Conservation (phyloP, 257 asterid species). For the Oldenlandia corymbosa region DNA sequence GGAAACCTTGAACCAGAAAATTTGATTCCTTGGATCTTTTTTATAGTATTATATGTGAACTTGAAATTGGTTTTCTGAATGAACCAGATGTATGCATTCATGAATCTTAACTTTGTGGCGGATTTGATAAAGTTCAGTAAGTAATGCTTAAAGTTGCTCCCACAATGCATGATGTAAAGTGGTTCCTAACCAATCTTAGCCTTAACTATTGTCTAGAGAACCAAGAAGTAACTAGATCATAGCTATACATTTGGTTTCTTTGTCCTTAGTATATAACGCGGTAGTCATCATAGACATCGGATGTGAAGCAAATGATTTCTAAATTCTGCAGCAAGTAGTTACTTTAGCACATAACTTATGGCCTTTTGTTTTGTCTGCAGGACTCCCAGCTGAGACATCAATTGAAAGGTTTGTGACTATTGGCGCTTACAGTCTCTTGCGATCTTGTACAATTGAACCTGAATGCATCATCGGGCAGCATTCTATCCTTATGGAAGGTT, state of each 20-base stretch:
- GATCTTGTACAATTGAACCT: constrained; percentile 91
- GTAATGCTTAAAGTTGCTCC: neutral
- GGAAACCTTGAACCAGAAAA: too few relatives aligned
- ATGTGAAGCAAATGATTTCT: neutral
- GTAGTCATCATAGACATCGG: neutral
- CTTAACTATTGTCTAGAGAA: neutral
- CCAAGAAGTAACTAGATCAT: neutral
- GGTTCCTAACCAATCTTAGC: neutral
- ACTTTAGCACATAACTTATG: constrained; percentile 11
- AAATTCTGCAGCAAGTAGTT: neutral
- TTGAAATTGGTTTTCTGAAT: too few relatives aligned
- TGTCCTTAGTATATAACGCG: too few relatives aligned
- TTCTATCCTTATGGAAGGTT: constrained; percentile 92
- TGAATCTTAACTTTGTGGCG: neutral
- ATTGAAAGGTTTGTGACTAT: constrained; percentile 81
- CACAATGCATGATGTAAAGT: neutral
- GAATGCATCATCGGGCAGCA: constrained; percentile 96
- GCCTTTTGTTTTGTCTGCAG: constrained; percentile 30
- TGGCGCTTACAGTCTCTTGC: constrained; percentile 78
- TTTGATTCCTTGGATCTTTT: too few relatives aligned
- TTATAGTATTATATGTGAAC: too few relatives aligned
- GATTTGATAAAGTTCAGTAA: neutral
- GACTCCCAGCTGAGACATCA: constrained; percentile 83
- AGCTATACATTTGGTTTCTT: neutral
- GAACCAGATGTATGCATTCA: neutral